Evolutionary conservation across 768 basidiomycete species (phyloP), one percentile per base, ranked within the genome.

Genomic region (Podaxis carcinomalis): DNA sequence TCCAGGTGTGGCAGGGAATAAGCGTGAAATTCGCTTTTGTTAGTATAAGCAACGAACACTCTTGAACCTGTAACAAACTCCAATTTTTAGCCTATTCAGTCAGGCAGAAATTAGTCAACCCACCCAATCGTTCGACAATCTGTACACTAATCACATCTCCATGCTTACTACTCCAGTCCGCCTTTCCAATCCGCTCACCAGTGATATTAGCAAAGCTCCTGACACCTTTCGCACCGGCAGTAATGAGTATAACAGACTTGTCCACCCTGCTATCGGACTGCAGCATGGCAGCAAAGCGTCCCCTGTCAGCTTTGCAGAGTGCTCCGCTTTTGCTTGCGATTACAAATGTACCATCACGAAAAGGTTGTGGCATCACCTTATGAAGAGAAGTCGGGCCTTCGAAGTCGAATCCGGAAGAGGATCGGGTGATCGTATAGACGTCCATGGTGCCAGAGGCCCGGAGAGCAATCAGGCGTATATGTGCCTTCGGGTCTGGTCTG

Each of bases 1-100:
- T 89, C 85, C 39, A 90, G 76, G 65, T 78, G 73, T 27, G 89
- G 89, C 28, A 90, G 73, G 2, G 89, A 85, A 72, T 88, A 89
- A 4, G 83, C 74, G 5, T 84, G 72, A 2, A 71, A 78, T 37
- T 81, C 75, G 11, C 78, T 73, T 54, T 68, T 73, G 64, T 82
- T 81, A 0, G 83, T 86, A 63, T 85, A 78, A 23, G 83, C 80
- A 19, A 85, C 80, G 27, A 90, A 73, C 1, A 80, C 84, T 65
- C 76, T 81, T 51, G 80, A 80, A 37, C 79, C 81, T 83, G 53
- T 23, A 52, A 42, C n/a, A 6, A 13, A 39, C 27, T 23, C 19
- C 36, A 44, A 57, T 16, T 50, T 50, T 19, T n/a, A 7, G 16
- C 21, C 58, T 51, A 62, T 13, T 61, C 49, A 64, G 25, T 9